phyloP scores from a whole-genome alignment of 176 grass and related monocot genomes.

The Carex parvula region DNA sequence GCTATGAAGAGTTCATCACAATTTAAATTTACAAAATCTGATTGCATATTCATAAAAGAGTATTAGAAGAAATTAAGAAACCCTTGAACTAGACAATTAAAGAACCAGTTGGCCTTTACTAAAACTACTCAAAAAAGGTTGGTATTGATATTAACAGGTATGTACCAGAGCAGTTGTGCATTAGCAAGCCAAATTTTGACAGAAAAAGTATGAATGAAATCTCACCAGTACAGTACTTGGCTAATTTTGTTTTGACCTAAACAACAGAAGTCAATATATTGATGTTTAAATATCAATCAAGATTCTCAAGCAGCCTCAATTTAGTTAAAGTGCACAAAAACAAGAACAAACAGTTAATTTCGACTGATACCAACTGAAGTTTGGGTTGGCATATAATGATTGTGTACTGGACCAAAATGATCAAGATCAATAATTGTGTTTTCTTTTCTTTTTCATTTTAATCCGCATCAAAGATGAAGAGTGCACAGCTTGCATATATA shows the following conservation, averaged over 20 bases:
- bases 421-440: not conserved
- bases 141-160: not conserved
- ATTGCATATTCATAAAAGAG: not conserved
- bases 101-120: not conserved
- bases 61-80: not conserved
- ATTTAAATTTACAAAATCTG: not conserved
- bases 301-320: not conserved
- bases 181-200: not conserved
- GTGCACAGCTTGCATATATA: not conserved
- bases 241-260: not conserved
- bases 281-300: not conserved
- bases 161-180: not conserved
- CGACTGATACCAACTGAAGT: not conserved
- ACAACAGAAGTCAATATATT: not conserved
- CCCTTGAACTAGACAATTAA: not conserved
- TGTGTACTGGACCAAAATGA: not conserved
- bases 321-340: not conserved
- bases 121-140: not conserved
- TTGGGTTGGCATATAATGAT: not conserved
- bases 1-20: not conserved
- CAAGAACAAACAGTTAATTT: not conserved
- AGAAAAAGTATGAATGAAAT: not conserved
- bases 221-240: not conserved
- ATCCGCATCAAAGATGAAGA: not conserved
- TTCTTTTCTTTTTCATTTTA: not conserved